Evolutionary conservation across 257 asterid species (phyloP).

Genomic region (Petrea volubilis): DNA sequence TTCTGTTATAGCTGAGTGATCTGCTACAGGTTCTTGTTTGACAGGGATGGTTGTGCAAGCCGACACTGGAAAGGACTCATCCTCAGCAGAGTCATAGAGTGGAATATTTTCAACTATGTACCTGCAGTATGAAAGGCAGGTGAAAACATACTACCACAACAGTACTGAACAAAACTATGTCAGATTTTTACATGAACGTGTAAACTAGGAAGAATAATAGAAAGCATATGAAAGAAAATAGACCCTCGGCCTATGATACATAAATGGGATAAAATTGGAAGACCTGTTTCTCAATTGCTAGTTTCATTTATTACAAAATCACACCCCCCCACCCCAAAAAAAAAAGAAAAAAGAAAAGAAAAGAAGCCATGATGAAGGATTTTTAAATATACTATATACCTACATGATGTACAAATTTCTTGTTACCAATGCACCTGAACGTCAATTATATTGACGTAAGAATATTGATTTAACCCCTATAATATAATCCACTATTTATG

Average conservation of each 20-base stretch:
- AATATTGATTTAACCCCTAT: not conserved
- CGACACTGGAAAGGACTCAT: constrained; percentile 54
- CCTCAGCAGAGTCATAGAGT: constrained; percentile 94
- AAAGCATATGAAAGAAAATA: too few species aligned
- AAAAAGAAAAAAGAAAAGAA: too few species aligned
- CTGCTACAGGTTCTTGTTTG: constrained; percentile 30
- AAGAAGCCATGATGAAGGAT: too few species aligned
- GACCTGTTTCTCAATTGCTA: too few species aligned
- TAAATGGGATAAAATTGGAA: too few species aligned
- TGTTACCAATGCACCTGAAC: not conserved
- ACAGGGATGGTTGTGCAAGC: constrained; percentile 33
- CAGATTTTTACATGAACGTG: not conserved
- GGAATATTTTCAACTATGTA: constrained; percentile 86
- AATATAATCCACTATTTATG: not conserved
- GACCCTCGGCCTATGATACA: too few species aligned
- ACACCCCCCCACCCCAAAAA: too few species aligned
- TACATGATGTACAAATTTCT: not conserved
- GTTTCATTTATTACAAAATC: too few species aligned
- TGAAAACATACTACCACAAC: constrained; percentile 3
- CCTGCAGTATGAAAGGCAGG: constrained; percentile 46
- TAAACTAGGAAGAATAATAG: too few species aligned
- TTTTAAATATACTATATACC: not conserved
- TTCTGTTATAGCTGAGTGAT: constrained; percentile 31
- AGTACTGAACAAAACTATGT: not conserved
- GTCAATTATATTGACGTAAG: not conserved